A percentile compares a stretch with the other conserved stretches of the same genome.
phyloP scores from a whole-genome alignment of 805 yeast genomes.

The Yamadazyma tumulicola region DNA sequence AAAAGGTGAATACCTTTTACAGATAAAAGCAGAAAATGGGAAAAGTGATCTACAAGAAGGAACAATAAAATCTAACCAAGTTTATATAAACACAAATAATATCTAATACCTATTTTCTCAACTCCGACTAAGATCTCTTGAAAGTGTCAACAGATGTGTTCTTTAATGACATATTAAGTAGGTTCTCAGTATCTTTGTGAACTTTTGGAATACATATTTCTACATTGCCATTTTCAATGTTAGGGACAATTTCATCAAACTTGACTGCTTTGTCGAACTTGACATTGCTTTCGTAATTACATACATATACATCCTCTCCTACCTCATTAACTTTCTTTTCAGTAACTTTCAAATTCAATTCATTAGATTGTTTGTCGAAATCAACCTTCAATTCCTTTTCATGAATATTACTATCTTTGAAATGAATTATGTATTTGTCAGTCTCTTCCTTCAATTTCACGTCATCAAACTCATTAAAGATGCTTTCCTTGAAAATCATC shows the following conservation, averaged over 20 bases:
- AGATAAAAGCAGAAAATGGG: no score
- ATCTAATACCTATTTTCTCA: no score
- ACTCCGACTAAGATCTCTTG: no score
- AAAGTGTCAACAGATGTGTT: conserved; percentile 13
- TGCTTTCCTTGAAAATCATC: conserved; percentile 14
- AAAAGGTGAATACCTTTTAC: no score
- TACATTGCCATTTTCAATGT: conserved; percentile 17
- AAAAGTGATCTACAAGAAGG: no score
- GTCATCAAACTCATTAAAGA: conserved; percentile 16
- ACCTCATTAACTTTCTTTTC: conserved; percentile 12
- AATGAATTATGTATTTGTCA: conserved; percentile 21
- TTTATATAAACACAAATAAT: no score
- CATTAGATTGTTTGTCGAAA: conserved; percentile 20
- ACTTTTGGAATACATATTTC: conserved; percentile 20
- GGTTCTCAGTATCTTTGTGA: conserved; percentile 10
- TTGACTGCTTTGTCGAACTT: conserved; percentile 23
- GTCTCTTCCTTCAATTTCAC: conserved; percentile 21
- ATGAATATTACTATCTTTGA: conserved; percentile 14
- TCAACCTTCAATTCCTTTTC: conserved; percentile 22
- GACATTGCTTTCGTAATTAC: conserved; percentile 17
- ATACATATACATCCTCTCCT: conserved; percentile 13
- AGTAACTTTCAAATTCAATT: conserved; percentile 17
- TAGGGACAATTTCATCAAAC: conserved; percentile 18
- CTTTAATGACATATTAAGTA: conserved; percentile 12
- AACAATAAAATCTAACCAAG: no score